Evolutionary conservation across 495 filamentous ascomycete genomes (phyloP), one percentile per base, ranked within the genome.

Genomic region (Penicillium dipodomyicola): DNA sequence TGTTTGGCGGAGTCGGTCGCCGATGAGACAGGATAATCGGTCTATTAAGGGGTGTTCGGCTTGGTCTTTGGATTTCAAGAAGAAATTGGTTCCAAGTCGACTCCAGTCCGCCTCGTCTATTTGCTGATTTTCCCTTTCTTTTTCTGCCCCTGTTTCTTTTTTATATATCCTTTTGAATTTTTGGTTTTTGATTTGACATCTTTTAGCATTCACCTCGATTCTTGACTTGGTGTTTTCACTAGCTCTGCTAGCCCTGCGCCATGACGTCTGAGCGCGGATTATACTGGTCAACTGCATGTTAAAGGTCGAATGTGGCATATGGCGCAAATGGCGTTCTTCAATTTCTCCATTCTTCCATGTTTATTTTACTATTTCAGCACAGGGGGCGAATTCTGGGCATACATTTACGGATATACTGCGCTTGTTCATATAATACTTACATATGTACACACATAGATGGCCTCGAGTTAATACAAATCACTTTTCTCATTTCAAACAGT

Each of bases 1-100:
- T 58, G 32, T 68, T 46, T 57, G 59, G 55, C 39, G 57, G 32
- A 68, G 57, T 56, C 52, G 57, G 4, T 63, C 58, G 25, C 63
- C 58, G 25, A 9, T 32, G 14, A 22, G 52, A n/a, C 23, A 14
- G 9, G 43, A 35, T 12, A 32, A 10, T 39, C 33, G 51, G 20
- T 35, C 33, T n/a, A 46, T 46, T 15, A 54, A 35, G 52, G 43
- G 43, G 9, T 54, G 32, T 47, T 45, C 41, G n/a, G 45, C 45
- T 19, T 48, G 45, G 27, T 54, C 41, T 27, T 19, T 42, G 25
- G 49, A 39, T 42, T 54, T 45, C 8, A 27, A 39, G 27, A 53
- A 44, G 40, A 25, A 33, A 35, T 17, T 37, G 23, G 30, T 33
- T 42, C 42, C 52, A 46, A 47, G 30, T 11, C 32, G 33, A 2